A percentile compares a stretch with the other conserved stretches of the same genome.
These are phyloP conservation scores for Murraya koenigii DNA, from an alignment of 345 rosid genomes.

Conservation along the genomic window DNA sequence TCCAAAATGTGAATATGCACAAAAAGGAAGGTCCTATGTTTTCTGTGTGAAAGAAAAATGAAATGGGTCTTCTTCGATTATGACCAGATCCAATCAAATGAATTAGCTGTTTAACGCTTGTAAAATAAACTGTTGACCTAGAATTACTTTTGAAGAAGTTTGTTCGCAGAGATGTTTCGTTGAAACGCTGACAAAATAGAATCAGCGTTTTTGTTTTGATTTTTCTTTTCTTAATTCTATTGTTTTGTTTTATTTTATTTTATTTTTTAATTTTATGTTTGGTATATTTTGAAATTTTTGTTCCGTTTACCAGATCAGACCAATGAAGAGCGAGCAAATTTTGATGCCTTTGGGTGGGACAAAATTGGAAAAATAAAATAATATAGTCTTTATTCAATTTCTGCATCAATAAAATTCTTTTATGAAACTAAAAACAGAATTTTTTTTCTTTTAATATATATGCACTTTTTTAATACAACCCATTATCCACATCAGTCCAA, in stretches of 20 bases:
- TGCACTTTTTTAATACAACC: neutral
- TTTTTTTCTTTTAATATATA: too few species aligned
- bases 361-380: slow-evolving; percentile 1
- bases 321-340: neutral
- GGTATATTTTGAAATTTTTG: neutral
- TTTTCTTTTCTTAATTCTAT: neutral
- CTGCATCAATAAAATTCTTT: neutral
- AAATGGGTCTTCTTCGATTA: slow-evolving; percentile 12
- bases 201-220: neutral
- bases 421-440: neutral
- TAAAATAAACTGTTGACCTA: slow-evolving; percentile 25
- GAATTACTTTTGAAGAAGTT: neutral
- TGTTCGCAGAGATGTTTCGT: slow-evolving; percentile 8
- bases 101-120: slow-evolving; percentile 12
- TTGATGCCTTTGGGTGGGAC: too few species aligned
- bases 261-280: neutral
- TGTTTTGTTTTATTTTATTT: neutral
- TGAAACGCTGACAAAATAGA: slow-evolving; percentile 15
- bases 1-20: neutral
- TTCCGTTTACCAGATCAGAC: neutral
- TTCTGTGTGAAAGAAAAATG: neutral
- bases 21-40: neutral
- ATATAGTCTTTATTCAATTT: neutral
- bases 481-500: neutral
- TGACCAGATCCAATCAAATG: slow-evolving; percentile 33